Conservation (phyloP, 805 yeast genomes). For the Yarrowia bubula region DNA sequence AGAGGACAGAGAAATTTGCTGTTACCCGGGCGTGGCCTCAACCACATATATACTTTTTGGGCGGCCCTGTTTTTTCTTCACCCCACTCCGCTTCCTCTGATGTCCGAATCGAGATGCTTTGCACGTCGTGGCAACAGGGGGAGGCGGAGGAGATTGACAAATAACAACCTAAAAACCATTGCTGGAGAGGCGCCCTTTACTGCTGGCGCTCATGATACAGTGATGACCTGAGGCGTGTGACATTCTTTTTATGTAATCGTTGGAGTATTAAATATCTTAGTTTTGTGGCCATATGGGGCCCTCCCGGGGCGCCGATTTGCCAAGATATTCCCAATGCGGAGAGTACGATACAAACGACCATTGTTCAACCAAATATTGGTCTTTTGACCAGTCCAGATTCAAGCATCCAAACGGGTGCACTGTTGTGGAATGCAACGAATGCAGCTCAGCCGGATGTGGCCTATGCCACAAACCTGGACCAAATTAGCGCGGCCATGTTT, state of each 20-base stretch:
- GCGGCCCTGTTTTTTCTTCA: not conserved
- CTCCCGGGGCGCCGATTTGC: too few relatives aligned
- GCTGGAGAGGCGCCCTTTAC: constrained; percentile 28
- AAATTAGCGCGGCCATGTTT: too few relatives aligned
- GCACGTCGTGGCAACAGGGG: constrained; percentile 25
- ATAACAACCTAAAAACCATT: constrained; percentile 27
- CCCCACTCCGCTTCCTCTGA: constrained; percentile 13
- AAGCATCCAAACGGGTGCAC: not conserved
- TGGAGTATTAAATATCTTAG: too few relatives aligned
- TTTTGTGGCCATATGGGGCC: not conserved
- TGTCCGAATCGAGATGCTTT: constrained; percentile 25
- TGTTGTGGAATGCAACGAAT: not conserved
- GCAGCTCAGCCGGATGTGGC: not conserved
- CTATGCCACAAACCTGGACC: too few relatives aligned
- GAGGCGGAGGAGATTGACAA: constrained; percentile 24
- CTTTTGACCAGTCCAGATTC: too few relatives aligned
- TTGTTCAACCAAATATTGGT: too few relatives aligned
- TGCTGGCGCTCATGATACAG: constrained; percentile 28
- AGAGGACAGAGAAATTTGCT: not conserved
- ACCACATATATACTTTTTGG: not conserved
- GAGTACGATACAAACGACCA: too few relatives aligned
- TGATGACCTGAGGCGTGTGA: constrained; percentile 28
- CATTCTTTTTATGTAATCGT: constrained; percentile 1
- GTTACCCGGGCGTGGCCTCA: constrained; percentile 4
- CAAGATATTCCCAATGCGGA: too few relatives aligned